Percentiles rank a stretch among this genome's conserved stretches.
Conservation (phyloP, 2,329 filamentous ascomycete genomes). For the Exophiala phaeomuriformis region DNA sequence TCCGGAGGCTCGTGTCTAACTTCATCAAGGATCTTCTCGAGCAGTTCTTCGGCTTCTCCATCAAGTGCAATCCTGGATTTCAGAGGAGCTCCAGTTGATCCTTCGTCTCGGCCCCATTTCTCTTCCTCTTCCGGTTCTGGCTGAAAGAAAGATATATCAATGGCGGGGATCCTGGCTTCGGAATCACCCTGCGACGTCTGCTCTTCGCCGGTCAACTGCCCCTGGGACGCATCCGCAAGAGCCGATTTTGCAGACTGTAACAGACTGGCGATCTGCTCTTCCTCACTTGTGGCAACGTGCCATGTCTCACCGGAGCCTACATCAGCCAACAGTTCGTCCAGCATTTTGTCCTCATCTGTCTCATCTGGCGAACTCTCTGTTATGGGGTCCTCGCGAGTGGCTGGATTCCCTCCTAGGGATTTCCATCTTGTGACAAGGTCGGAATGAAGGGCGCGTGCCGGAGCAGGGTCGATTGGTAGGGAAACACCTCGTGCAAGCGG, state of each 20-base stretch:
- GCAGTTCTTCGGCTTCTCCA: slow-evolving; percentile 29
- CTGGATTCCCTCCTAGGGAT: slow-evolving; percentile 16
- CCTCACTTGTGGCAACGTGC: slow-evolving; percentile 23
- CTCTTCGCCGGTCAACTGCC: slow-evolving; percentile 3
- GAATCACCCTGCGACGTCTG: background rate
- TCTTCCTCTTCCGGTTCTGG: slow-evolving; percentile 15
- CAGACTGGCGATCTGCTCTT: slow-evolving; percentile 27
- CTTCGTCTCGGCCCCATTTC: slow-evolving; percentile 6
- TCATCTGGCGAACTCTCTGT: slow-evolving; percentile 7
- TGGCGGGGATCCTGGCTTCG: slow-evolving; percentile 6
- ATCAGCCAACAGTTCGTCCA: slow-evolving; percentile 31
- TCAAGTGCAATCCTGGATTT: slow-evolving; percentile 15
- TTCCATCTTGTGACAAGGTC: slow-evolving; percentile 26
- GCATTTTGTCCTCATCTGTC: slow-evolving; percentile 26
- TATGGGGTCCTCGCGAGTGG: background rate
- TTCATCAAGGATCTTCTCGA: slow-evolving; percentile 30
- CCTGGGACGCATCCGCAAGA: slow-evolving; percentile 13
- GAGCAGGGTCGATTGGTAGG: slow-evolving; percentile 12
- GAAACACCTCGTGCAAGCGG: background rate
- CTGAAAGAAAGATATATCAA: slow-evolving; percentile 24
- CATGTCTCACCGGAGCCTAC: slow-evolving; percentile 29
- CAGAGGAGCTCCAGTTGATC: background rate
- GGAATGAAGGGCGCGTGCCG: slow-evolving; percentile 20
- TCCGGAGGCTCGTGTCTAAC: slow-evolving; percentile 19
- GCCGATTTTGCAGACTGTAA: slow-evolving; percentile 25